A percentile compares a stretch with the other conserved stretches of the same genome.
phyloP scores from a whole-genome alignment of 306 rosid species.

The barrel medic (Medicago truncatula) region MtrunA17r5.0-ANR NC_053042.1:51549501-51550000 shows the following conservation, averaged over 20 bases:
- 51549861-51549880: conserved; percentile 38
- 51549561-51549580: neutral
- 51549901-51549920: conserved; percentile 11
- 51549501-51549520: neutral
- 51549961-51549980: too few species aligned
- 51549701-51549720: conserved; percentile 9
- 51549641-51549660: conserved; percentile 3
- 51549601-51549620: neutral
- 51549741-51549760: conserved; percentile 7
- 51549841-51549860: conserved; percentile 43
- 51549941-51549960: neutral
- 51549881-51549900: conserved; percentile 13
- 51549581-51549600: neutral
- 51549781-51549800: too few species aligned
- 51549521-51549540: neutral
- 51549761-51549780: conserved; percentile 9
- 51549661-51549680: neutral
- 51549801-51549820: neutral
- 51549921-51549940: neutral
- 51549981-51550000: conserved; percentile 23
- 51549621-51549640: neutral
- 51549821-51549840: conserved; percentile 37
- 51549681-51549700: neutral
- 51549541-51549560: neutral
- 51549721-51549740: neutral